These are phyloP conservation scores for Ceratocystis papillata DNA, from an alignment of 2,329 filamentous ascomycete genomes.

Conservation along the genomic window DNA sequence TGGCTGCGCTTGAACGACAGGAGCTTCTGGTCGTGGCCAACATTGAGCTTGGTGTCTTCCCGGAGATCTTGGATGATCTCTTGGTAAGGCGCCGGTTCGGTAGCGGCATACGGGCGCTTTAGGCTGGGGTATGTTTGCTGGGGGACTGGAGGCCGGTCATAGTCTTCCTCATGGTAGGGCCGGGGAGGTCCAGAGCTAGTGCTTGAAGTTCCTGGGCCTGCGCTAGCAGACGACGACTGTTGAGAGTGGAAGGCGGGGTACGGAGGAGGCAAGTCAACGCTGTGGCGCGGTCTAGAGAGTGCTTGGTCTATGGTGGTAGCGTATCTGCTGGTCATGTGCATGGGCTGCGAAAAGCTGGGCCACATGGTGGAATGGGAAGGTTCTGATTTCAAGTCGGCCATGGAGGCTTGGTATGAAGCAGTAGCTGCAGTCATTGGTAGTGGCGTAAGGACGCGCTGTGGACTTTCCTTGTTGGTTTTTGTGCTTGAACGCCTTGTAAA, in stretches of 20 bases:
- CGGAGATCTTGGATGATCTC: slow-evolving; percentile 52
- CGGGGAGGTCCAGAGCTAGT: not conserved
- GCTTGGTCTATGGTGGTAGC: slow-evolving; percentile 40
- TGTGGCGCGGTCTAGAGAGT: slow-evolving; percentile 34
- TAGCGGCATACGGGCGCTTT: slow-evolving; percentile 45
- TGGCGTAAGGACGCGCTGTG: slow-evolving; percentile 1
- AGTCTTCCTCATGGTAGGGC: slow-evolving; percentile 33
- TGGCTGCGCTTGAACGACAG: slow-evolving; percentile 47
- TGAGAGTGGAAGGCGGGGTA: slow-evolving; percentile 38
- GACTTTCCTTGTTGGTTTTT: not conserved
- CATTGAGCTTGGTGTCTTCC: slow-evolving; percentile 48
- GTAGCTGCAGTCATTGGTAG: slow-evolving; percentile 22
- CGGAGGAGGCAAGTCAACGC: slow-evolving; percentile 35
- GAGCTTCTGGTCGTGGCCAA: slow-evolving; percentile 51
- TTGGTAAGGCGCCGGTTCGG: slow-evolving; percentile 43
- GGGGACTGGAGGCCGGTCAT: slow-evolving; percentile 36
- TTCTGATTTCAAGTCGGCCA: slow-evolving; percentile 54
- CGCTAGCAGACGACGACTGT: slow-evolving; percentile 13
- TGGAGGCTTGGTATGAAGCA: slow-evolving; percentile 29
- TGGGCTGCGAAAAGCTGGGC: slow-evolving; percentile 48
- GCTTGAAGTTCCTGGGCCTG: not conserved
- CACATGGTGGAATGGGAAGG: slow-evolving; percentile 47
- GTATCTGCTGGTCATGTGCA: slow-evolving; percentile 40
- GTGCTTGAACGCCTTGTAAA: not conserved
- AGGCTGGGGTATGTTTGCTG: slow-evolving; percentile 46